These are phyloP conservation scores for Phytophthora brassicae DNA, from an alignment of 352 stramenopile genomes.

Conservation along the genomic window DNA sequence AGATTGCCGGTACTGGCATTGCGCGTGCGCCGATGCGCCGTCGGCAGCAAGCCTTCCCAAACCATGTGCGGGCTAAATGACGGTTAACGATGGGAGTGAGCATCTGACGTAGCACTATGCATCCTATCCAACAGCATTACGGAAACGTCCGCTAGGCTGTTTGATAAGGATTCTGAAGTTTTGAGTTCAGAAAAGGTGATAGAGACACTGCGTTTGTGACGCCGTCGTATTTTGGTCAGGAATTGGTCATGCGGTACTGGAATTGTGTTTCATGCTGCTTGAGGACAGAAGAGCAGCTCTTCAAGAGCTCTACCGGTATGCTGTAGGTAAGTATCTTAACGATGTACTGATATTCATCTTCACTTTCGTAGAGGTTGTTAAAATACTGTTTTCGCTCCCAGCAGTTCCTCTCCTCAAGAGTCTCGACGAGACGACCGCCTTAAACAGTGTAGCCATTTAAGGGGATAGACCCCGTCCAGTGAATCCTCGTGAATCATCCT, in stretches of 20 bases:
- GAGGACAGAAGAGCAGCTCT: too few species aligned
- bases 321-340: background rate
- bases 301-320: too few species aligned
- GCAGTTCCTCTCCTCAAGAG: background rate
- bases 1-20: conserved; percentile 36
- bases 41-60: conserved; percentile 37
- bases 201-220: background rate
- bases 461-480: background rate
- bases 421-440: background rate
- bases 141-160: conserved; percentile 11
- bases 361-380: background rate
- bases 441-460: background rate
- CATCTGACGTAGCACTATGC: too few species aligned
- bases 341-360: background rate
- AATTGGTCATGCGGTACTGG: too few species aligned
- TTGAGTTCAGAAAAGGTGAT: background rate
- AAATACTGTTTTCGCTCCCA: background rate
- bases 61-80: conserved; percentile 19
- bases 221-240: background rate
- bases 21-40: conserved; percentile 35
- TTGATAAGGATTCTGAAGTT: too few species aligned
- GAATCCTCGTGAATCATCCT: background rate
- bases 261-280: too few species aligned
- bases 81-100: too few species aligned
- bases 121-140: too few species aligned